Base-by-base conservation (phyloP, 2,329 filamentous ascomycete genomes). In the Apiospora saccharicola region DNA sequence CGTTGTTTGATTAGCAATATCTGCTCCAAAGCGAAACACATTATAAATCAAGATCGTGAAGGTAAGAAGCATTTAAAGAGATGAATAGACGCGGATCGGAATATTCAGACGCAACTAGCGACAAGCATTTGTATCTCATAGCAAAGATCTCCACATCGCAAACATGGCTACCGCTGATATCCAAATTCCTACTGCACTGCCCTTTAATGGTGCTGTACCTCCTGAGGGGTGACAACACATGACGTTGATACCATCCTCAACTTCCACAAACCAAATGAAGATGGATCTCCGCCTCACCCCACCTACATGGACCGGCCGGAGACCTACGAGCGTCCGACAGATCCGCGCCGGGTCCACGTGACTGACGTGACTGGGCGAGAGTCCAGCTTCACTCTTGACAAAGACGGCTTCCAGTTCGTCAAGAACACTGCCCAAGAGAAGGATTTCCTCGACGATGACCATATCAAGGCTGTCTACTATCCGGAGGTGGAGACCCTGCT, bases 401-500 rank as follows among this genome's bases (percentile, higher is more conserved):
- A 73, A 61, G 78, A 83, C 46, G 83, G 82, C 1, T 85, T 85
- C 75, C 80, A 84, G 71, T 75, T 83, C 49, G 72, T 79, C 47
- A 74, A 70, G 0, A 78, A 82, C 49, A 64, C 73, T 0, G 77
- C 80, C 0, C 72, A 75, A 12, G 82, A 84, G 76, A 82, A 81
- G 72, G 79, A 82, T 44, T 85, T 85, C 71, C 1, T 75, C 1
- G 88, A 92, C 75, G 90, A 93, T 69, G 88, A 87, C 1, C 85
- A 86, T 43, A 91, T 95, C 80, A 87, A 90, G 78, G 78, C 83
- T 3, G 84, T 87, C 10, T 95, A 95, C 82, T 95, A 95, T 81
- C 88, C 91, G 0, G 93, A 95, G 79, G 89, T 93, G 3, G 90
- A 94, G 79, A 82, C 89, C 67, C 80, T 94, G n/a, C 80, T 95